Conservation (phyloP, 352 stramenopile genomes). For the Pythium aphanidermatum region DNA sequence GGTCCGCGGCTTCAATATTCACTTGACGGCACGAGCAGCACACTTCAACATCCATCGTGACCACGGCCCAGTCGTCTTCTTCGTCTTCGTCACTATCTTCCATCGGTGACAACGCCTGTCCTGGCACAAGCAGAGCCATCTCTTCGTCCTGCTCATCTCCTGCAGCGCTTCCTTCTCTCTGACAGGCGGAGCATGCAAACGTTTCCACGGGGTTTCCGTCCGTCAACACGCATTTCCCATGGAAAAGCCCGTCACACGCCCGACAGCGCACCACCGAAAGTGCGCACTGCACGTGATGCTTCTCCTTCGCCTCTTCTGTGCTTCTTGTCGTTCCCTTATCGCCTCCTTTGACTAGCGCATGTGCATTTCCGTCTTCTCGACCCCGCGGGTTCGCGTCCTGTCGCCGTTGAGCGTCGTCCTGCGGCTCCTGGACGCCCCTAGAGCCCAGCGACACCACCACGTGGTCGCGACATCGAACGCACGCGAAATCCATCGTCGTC, state of each 20-base stretch:
- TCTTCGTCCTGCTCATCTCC: not conserved
- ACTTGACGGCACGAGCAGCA: slow-evolving; percentile 54
- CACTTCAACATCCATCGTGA: slow-evolving; percentile 39
- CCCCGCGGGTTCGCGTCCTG: not conserved
- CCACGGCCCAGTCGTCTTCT: slow-evolving; percentile 23
- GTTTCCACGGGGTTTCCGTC: no score
- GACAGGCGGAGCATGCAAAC: no score
- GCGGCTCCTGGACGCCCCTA: not conserved
- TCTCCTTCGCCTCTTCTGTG: not conserved
- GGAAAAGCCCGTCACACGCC: slow-evolving; percentile 21
- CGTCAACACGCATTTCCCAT: slow-evolving; percentile 6
- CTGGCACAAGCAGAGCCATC: slow-evolving; percentile 32
- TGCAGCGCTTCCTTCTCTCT: not conserved
- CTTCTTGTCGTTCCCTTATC: not conserved
- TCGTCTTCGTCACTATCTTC: slow-evolving; percentile 4
- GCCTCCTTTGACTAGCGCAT: no score
- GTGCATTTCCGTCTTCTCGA: not conserved
- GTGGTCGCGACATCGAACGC: slow-evolving; percentile 21
- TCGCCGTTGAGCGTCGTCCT: slow-evolving; percentile 3
- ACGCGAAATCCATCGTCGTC: slow-evolving; percentile 20
- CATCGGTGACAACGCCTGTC: slow-evolving; percentile 12
- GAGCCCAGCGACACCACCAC: slow-evolving; percentile 16
- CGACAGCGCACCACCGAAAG: slow-evolving; percentile 16
- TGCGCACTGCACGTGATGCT: not conserved
- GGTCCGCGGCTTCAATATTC: slow-evolving; percentile 31